These are phyloP conservation scores for Triticum monococcum DNA, from an alignment of 176 grass and related monocot genomes.

Conservation along the genomic window DNA sequence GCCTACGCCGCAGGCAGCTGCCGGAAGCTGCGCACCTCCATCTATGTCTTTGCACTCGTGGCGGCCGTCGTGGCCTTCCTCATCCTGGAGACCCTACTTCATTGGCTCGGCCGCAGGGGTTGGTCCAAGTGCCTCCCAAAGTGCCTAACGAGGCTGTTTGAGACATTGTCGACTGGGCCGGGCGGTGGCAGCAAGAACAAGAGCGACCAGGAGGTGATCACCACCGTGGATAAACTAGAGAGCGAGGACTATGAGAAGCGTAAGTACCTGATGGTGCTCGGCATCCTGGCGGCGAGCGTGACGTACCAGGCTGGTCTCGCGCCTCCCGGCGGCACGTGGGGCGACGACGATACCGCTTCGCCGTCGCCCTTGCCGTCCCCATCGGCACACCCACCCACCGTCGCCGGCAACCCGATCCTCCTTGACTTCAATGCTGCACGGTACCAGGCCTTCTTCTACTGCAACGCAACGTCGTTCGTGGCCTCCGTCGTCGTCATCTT, in stretches of 20 bases:
- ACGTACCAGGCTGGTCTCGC: conserved; percentile 35
- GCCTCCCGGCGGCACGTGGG: conserved; percentile 38
- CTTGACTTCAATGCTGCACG: background rate
- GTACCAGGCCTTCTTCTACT: conserved; percentile 37
- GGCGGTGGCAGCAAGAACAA: background rate
- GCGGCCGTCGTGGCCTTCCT: background rate
- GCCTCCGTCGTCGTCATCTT: conserved; percentile 19
- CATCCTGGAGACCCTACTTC: background rate
- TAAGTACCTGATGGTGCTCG: conserved; percentile 32
- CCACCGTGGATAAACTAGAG: no score
- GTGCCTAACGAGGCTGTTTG: background rate
- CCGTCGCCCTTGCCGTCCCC: background rate
- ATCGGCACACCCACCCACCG: background rate
- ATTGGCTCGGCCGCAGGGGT: no score
- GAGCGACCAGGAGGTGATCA: background rate
- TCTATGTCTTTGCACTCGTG: background rate
- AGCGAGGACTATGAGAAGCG: background rate
- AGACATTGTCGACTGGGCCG: background rate
- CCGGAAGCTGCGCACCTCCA: background rate
- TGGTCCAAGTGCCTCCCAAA: no score
- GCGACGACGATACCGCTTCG: background rate
- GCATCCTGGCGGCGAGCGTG: conserved; percentile 28
- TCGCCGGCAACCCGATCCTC: background rate
- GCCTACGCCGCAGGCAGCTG: background rate
- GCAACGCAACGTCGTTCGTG: conserved; percentile 27